phyloP scores from a whole-genome alignment of 2,329 filamentous ascomycete genomes.

The Penicillium nordicum region DNA sequence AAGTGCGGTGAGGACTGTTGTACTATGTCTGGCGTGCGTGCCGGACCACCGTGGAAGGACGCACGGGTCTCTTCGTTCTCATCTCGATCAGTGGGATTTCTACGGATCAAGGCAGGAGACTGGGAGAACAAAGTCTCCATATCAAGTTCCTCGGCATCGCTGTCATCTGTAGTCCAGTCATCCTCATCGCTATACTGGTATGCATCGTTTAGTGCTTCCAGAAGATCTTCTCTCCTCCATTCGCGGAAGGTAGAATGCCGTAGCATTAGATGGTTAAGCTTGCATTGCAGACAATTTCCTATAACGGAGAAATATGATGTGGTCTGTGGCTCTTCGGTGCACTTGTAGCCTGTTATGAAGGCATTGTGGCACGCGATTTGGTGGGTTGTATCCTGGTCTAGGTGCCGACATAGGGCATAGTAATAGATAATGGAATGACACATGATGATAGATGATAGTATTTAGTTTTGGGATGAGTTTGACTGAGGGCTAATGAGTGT shows the following conservation, averaged over 20 bases:
- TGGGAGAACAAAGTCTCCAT: background rate
- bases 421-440: constrained; percentile 26
- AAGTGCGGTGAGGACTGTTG: background rate
- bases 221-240: background rate
- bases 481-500: background rate
- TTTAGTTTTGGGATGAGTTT: background rate
- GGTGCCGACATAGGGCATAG: constrained; percentile 23
- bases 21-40: background rate
- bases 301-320: constrained; percentile 11
- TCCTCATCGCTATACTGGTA: background rate
- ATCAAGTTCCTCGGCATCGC: background rate
- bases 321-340: background rate
- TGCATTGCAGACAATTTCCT: constrained; percentile 13
- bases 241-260: background rate
- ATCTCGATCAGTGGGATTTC: background rate
- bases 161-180: background rate
- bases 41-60: background rate
- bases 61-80: background rate
- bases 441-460: constrained; percentile 13
- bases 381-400: constrained; percentile 4
- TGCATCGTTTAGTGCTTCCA: background rate
- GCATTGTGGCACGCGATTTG: constrained; percentile 17
- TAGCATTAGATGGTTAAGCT: background rate
- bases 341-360: constrained; percentile 16
- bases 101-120: background rate